Evolutionary conservation across 2,329 filamentous ascomycete genomes (phyloP).

Genomic region (Cercospora citrullina): DNA sequence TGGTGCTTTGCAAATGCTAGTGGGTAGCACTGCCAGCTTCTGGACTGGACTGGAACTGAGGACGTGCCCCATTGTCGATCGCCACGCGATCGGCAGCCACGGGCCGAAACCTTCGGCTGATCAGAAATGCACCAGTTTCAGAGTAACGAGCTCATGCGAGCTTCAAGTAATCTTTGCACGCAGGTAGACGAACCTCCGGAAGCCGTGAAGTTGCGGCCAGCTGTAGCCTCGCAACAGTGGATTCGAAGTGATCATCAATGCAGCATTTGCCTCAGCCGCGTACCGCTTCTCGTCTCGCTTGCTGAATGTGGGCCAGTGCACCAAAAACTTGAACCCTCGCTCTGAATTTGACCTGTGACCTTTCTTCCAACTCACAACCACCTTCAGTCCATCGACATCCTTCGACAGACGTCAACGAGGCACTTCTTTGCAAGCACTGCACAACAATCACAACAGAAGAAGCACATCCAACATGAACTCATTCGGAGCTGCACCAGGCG

Average conservation of each 20-base stretch:
- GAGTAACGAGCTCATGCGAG: conserved; percentile 1
- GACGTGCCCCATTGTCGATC: not conserved
- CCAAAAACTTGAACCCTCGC: conserved; percentile 4
- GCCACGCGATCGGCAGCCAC: conserved; percentile 4
- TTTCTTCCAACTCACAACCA: conserved; percentile 3
- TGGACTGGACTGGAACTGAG: not conserved
- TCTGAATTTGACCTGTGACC: conserved; percentile 10
- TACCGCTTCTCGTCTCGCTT: conserved; percentile 8
- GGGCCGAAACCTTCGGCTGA: conserved; percentile 5
- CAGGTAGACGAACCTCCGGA: not conserved
- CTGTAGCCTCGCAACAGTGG: not conserved
- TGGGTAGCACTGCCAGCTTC: not conserved
- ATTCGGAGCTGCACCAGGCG: conserved; percentile 40
- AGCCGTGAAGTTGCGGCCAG: not conserved
- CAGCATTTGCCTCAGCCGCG: not conserved
- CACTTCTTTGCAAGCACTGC: not conserved
- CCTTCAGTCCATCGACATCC: not conserved
- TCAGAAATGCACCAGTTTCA: conserved; percentile 6
- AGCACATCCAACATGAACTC: conserved; percentile 48
- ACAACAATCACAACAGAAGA: conserved; percentile 15
- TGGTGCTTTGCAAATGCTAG: not conserved
- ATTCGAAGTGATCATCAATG: not conserved
- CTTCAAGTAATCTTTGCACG: not conserved
- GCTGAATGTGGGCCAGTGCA: conserved; percentile 7
- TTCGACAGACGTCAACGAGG: conserved; percentile 13